Base-by-base conservation (phyloP, 2,329 filamentous ascomycete genomes). In the Lachnellula suecica region DNA sequence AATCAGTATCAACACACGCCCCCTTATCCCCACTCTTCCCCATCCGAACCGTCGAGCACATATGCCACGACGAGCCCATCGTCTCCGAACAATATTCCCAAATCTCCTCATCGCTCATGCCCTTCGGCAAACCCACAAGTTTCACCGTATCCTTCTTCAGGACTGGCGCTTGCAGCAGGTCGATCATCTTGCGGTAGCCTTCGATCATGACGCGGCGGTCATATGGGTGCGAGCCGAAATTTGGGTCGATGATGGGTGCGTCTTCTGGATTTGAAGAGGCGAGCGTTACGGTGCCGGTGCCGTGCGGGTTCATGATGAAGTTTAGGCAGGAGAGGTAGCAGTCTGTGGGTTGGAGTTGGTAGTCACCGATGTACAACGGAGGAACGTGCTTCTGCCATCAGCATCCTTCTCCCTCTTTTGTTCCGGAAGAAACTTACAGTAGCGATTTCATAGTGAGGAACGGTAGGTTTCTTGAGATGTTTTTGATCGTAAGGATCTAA, bases 191-290 rank as follows among this genome's bases (percentile, higher is more conserved):
- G n/a, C 74, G 72, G 11, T 77, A 69, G 1, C 70, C 68, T 58
- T 80, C 77, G 46, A 81, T 74, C 10, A 77, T 75, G 3, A 68
- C 72, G 7, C 72, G 73, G 2, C 72, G 72, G 58, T 87, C 83
- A 60, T 78, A 85, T 0, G 78, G 75, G 44, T 81, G 73, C 0
- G 68, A 68, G 1, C 80, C 82, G 66, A 78, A 84, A 66, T 83
- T 81, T 69, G 84, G 86, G 44, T 74, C 71, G 58, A 89, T 85
- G 3, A 77, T 68, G 0, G 87, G 87, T 3, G 76, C 70, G 48
- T 88, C 84, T 1, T 79, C 78, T 0, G 87, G 86, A 62, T 89
- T 78, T 0, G 79, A 69, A 0, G 82, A 85, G 20, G 72, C 73
- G 4, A 91, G 77, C 2, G 70, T 78, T 3, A 91, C 84, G 2